A percentile compares a stretch with the other conserved stretches of the same genome.
Evolutionary conservation across 192 early-diverging fungal genomes (phyloP).

Genomic region (Mortierella alpina): DNA sequence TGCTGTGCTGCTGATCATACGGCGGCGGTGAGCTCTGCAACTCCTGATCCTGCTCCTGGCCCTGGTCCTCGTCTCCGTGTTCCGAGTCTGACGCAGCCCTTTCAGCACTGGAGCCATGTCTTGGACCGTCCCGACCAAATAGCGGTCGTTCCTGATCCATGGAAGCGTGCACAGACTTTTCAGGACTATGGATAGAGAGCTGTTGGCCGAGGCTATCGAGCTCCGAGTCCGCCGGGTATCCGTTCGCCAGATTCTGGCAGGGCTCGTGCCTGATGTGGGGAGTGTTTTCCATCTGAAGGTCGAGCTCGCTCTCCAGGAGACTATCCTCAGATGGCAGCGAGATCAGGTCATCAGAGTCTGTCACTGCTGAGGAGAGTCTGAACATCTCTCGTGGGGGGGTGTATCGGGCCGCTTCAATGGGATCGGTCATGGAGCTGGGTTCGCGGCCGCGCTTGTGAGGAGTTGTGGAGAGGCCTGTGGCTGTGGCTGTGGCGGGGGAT

Average conservation of each 20-base stretch:
- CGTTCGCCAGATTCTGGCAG: not conserved
- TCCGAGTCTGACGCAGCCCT: not conserved
- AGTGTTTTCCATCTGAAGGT: not conserved
- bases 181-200: slow-evolving; percentile 43
- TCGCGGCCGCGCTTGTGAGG: slow-evolving; percentile 49
- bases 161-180: slow-evolving; percentile 3
- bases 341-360: slow-evolving; percentile 10
- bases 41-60: not conserved
- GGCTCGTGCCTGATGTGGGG: not conserved
- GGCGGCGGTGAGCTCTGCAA: slow-evolving; percentile 1
- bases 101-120: not conserved
- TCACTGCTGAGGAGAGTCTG: not conserved
- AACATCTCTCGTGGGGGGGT: slow-evolving; percentile 52
- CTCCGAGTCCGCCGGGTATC: slow-evolving; percentile 19
- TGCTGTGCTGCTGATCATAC: slow-evolving; percentile 5
- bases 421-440: slow-evolving; percentile 45
- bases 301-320: not conserved
- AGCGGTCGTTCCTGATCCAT: slow-evolving; percentile 3
- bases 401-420: slow-evolving; percentile 46
- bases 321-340: slow-evolving; percentile 1
- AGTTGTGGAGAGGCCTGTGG: slow-evolving; percentile 3
- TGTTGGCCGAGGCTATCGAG: slow-evolving; percentile 33
- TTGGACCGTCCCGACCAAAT: not conserved
- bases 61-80: not conserved
- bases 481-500: not conserved